phyloP scores from a whole-genome alignment of 108 stramenopile genomes.

The Mayamaea pseudoterrestris region DNA sequence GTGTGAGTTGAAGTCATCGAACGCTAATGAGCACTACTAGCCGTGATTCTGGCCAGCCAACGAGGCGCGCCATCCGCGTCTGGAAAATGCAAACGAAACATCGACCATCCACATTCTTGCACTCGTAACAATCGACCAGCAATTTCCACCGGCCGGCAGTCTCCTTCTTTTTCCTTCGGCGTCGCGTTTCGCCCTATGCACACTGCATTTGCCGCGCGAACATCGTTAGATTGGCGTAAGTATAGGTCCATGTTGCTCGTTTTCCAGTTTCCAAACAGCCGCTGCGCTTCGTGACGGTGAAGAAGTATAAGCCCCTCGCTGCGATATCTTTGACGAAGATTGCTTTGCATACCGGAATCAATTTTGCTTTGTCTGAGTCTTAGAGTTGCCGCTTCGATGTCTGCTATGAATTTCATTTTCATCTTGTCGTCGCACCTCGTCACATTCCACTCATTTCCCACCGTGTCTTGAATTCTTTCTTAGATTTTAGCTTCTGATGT shows the following conservation, averaged over 20 bases:
- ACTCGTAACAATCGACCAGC: conserved; percentile 17
- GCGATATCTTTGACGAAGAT: conserved; percentile 43
- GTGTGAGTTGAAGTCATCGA: too few relatives aligned
- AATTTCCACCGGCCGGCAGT: conserved; percentile 63
- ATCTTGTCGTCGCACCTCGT: not conserved
- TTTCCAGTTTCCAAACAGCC: not conserved
- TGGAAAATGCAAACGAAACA: too few relatives aligned
- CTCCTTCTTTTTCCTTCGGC: conserved; percentile 60
- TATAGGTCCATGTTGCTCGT: not conserved
- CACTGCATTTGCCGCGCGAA: conserved; percentile 15
- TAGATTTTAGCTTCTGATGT: conserved; percentile 70
- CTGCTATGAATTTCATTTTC: not conserved
- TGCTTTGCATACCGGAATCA: too few relatives aligned
- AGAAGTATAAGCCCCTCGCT: conserved; percentile 53
- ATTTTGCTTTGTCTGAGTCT: conserved; percentile 43
- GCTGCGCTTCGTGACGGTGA: conserved; percentile 13
- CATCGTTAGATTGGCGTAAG: conserved; percentile 24
- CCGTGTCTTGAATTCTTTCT: not conserved
- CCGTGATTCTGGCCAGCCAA: not conserved
- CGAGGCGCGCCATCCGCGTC: too few relatives aligned
- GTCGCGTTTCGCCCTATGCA: conserved; percentile 55
- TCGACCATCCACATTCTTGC: not conserved
- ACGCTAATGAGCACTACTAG: too few relatives aligned
- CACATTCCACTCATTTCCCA: conserved; percentile 2
- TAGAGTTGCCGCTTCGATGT: not conserved